Evolutionary conservation across 805 yeast species (phyloP), one percentile per base, ranked within the genome.

Genomic region (Yamadazyma nakazawae): DNA sequence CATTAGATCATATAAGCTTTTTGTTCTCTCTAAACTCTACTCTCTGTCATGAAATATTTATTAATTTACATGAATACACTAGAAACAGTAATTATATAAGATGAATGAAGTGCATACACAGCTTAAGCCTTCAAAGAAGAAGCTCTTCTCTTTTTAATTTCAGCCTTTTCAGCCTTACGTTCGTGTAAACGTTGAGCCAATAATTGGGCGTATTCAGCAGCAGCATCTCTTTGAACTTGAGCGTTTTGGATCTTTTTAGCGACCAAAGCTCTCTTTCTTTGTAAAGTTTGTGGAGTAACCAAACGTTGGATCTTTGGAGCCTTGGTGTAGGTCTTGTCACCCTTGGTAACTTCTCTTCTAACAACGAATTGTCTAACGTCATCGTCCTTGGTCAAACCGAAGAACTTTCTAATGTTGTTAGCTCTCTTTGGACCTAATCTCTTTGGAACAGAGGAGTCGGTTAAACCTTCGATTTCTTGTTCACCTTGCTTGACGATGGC

Each of bases 391-490:
- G 95, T 72, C 68, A 89, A 86, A 80, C 97, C 98, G 73, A 88
- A 94, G 96, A 94, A 94, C 80, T 94, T 92, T 87, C 98, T 91
- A 78, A 94, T 94, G 92, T 92, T 79, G 95, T 90, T 92, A 72
- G 99, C 99, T 87, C 99, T 90, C 96, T 94, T 94, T 79, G 99
- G 99, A 72, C 99, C 99, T 72, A 94, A 85, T 84, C 98, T 91
- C 86, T 92, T 94, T 80, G 99, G 97, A 70, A 85, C 85, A 72
- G 91, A 84, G 68, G 82, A 67, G 75, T 94, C 95, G 67, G 99
- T 94, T 69, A 94, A 81, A 76, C 99, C 99, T 67, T 79, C 96
- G 62, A 94, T 88, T 66, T 92, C 98, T 63, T 78, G 72, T 59
- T 94, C 99, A 78, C 99, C 99, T 80, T 88, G 96, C 85, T 94